Percentiles rank a stretch among this genome's conserved stretches.
Conservation (phyloP, 1,284 basidiomycete genomes). For the Tylopilus sp. region DNA sequence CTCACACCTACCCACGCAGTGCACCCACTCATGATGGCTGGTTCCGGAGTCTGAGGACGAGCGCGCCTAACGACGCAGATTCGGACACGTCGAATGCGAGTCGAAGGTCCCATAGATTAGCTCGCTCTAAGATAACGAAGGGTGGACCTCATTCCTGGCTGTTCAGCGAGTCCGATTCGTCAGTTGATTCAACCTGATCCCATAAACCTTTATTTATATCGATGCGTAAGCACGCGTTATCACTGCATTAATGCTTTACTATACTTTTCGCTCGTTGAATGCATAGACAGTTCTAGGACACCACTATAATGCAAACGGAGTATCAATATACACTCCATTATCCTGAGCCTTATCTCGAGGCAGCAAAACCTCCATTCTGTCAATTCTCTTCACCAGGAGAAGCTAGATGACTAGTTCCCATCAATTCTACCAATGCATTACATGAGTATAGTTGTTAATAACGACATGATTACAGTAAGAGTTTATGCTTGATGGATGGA, state of each 20-base stretch:
- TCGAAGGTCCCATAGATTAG: constrained; percentile 9
- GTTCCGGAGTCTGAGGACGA: constrained; percentile 14
- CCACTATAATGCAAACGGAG: background rate
- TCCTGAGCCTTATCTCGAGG: background rate
- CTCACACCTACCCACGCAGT: background rate
- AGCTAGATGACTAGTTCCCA: no score
- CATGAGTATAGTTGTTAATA: background rate
- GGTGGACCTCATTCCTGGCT: constrained; percentile 15
- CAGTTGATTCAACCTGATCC: constrained; percentile 17
- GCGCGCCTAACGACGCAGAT: constrained; percentile 9
- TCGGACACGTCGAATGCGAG: constrained; percentile 22
- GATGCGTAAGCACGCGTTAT: background rate
- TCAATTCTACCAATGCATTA: background rate
- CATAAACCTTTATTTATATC: background rate
- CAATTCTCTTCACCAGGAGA: no score
- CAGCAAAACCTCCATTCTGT: no score
- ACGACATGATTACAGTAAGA: background rate
- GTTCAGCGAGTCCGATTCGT: background rate
- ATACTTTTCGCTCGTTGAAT: background rate
- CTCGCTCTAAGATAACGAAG: constrained; percentile 3
- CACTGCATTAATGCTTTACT: background rate
- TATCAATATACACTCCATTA: background rate
- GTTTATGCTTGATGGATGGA: background rate
- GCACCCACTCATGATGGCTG: constrained; percentile 4
- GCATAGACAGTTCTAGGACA: background rate